Conservation (phyloP, 768 basidiomycete genomes). For the Dacryopinax spathularia region DNA sequence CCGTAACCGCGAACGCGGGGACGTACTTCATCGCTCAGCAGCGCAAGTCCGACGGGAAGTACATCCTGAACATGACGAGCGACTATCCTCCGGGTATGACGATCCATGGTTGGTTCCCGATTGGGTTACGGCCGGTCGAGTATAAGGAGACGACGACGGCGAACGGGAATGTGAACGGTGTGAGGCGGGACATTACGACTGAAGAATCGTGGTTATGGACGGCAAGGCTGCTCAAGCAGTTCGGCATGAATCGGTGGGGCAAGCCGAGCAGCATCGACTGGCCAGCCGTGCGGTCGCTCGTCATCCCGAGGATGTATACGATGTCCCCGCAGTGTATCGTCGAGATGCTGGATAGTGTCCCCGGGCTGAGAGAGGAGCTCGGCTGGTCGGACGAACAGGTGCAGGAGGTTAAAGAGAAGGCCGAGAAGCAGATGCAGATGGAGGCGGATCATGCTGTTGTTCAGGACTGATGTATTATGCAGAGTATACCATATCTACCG, state of each 20-base stretch:
- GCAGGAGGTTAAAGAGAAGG: background rate
- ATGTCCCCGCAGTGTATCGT: background rate
- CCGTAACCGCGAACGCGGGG: background rate
- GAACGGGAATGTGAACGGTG: background rate
- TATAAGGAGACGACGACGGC: background rate
- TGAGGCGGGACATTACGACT: background rate
- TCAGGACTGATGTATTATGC: no score
- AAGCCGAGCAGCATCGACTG: background rate
- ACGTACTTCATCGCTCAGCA: background rate
- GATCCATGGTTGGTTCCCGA: background rate
- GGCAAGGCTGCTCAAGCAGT: background rate
- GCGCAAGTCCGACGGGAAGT: background rate
- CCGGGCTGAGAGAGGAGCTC: background rate
- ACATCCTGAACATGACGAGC: background rate
- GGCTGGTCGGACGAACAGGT: background rate
- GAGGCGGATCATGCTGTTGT: no score
- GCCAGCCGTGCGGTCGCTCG: background rate
- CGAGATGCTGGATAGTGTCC: background rate
- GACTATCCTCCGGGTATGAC: background rate
- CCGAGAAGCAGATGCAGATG: no score
- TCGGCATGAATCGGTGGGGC: no score
- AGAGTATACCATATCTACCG: no score
- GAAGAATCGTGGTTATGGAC: background rate
- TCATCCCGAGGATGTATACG: background rate
- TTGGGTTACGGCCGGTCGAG: background rate